Percentiles rank a stretch among this genome's conserved stretches.
phyloP scores from a whole-genome alignment of 257 asterid genomes.

The Asclepias syriaca region DNA sequence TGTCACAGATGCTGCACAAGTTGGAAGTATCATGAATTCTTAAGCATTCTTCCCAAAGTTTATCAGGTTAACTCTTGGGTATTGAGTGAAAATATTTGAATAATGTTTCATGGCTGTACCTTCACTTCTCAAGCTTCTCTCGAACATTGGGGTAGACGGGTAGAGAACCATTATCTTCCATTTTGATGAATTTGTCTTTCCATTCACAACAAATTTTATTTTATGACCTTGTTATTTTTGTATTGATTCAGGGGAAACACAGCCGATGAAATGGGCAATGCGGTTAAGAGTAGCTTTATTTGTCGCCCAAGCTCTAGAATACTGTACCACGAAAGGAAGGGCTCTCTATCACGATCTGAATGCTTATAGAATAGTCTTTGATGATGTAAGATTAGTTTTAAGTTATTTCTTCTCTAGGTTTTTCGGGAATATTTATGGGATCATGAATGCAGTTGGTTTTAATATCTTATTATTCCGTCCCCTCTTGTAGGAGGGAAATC shows the following conservation, averaged over 20 bases:
- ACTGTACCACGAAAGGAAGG: slow-evolving; percentile 83
- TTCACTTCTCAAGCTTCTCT: not conserved
- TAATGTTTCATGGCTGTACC: not conserved
- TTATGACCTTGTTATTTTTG: slow-evolving; percentile 12
- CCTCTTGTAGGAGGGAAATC: slow-evolving; percentile 45
- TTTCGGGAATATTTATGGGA: not conserved
- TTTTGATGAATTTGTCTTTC: not conserved
- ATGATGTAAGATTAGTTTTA: slow-evolving; percentile 54
- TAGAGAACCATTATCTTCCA: not conserved
- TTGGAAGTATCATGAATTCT: not conserved
- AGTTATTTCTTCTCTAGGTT: not conserved
- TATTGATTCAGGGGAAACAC: slow-evolving; percentile 78
- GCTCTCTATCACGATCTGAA: slow-evolving; percentile 94
- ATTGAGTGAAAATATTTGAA: not conserved
- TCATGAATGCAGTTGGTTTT: not conserved
- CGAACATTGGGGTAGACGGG: not conserved
- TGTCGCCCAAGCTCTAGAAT: slow-evolving; percentile 87
- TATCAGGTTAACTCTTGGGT: not conserved
- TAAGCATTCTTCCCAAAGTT: not conserved
- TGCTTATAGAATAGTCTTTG: slow-evolving; percentile 90
- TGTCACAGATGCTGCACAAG: not conserved
- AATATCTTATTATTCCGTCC: not conserved
- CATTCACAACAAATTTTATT: not conserved
- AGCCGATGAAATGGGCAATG: slow-evolving; percentile 99
- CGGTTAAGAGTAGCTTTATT: slow-evolving; percentile 86